A percentile compares a stretch with the other conserved stretches of the same genome.
Evolutionary conservation across 2,329 filamentous ascomycete genomes (phyloP).

Genomic region (Neurospora crassa): DNA sequence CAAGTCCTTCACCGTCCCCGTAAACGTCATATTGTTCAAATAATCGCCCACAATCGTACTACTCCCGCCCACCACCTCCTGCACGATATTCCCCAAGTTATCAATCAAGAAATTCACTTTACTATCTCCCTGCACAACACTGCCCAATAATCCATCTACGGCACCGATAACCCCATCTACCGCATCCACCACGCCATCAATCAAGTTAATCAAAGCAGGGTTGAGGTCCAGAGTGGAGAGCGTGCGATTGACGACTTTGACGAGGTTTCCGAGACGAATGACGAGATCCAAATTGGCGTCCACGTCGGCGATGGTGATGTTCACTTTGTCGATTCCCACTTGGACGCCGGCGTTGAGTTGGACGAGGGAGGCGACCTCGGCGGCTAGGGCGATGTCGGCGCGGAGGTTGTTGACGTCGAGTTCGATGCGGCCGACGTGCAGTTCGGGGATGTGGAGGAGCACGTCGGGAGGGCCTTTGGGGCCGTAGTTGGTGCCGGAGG

Average conservation of each 20-base stretch:
- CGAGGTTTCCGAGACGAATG: slow-evolving; percentile 49
- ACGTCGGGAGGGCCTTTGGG: slow-evolving; percentile 44
- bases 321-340: slow-evolving; percentile 39
- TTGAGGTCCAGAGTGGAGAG: slow-evolving; percentile 51
- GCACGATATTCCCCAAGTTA: slow-evolving; percentile 54
- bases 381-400: slow-evolving; percentile 51
- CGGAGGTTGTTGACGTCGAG: slow-evolving; percentile 48
- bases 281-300: slow-evolving; percentile 49
- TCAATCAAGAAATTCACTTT: slow-evolving; percentile 48
- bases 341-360: slow-evolving; percentile 44
- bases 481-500: not conserved
- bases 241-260: slow-evolving; percentile 51
- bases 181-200: slow-evolving; percentile 43
- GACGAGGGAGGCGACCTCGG: slow-evolving; percentile 49
- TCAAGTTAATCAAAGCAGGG: slow-evolving; percentile 46
- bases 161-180: slow-evolving; percentile 44
- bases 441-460: slow-evolving; percentile 44
- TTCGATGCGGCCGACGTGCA: slow-evolving; percentile 50
- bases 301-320: slow-evolving; percentile 53
- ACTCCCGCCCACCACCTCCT: slow-evolving; percentile 41
- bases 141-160: slow-evolving; percentile 49
- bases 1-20: slow-evolving; percentile 26
- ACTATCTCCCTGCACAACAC: slow-evolving; percentile 40
- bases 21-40: slow-evolving; percentile 47
- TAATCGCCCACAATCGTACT: slow-evolving; percentile 49